These are phyloP conservation scores for Allomyces javanicus DNA, from an alignment of 192 early-diverging fungal species.

Conservation along the genomic window DNA sequence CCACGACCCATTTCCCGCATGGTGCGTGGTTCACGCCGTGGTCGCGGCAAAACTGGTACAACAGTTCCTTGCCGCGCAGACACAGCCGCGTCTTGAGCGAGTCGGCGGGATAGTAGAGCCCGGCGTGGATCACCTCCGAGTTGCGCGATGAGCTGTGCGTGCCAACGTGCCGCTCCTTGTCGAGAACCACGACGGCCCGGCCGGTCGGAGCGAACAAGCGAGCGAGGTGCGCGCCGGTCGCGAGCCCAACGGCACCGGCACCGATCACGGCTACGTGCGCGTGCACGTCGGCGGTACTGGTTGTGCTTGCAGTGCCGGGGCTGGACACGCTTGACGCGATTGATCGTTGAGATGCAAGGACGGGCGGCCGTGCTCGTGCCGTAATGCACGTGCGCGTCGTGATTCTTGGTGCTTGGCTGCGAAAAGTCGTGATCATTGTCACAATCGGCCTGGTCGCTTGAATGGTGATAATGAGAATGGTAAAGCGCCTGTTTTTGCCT, in stretches of 20 bases:
- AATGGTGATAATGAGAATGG: too few species aligned
- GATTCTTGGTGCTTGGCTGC: too few species aligned
- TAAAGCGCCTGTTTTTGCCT: too few species aligned
- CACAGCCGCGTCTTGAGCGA: constrained; percentile 58
- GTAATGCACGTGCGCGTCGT: too few species aligned
- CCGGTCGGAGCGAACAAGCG: constrained; percentile 9
- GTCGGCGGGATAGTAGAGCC: constrained; percentile 56
- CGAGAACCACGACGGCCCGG: constrained; percentile 45
- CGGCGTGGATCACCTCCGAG: constrained; percentile 77
- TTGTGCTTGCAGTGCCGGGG: too few species aligned
- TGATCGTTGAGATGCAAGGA: too few species aligned
- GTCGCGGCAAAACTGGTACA: constrained; percentile 40
- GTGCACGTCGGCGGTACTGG: too few species aligned
- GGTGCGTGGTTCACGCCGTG: constrained; percentile 27
- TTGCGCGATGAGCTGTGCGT: constrained; percentile 63
- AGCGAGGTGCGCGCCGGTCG: constrained; percentile 43
- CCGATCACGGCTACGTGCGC: constrained; percentile 19
- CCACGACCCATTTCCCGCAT: constrained; percentile 66
- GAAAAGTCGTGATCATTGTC: too few species aligned
- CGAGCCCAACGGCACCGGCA: constrained; percentile 61
- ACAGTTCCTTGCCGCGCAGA: constrained; percentile 45
- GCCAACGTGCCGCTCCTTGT: constrained; percentile 35
- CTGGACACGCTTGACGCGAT: too few species aligned
- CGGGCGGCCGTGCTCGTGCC: too few species aligned
- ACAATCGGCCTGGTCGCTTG: too few species aligned